Evolutionary conservation across 805 yeast species (phyloP), one percentile per base, ranked within the genome.

Genomic region (Kuraishia piskuri): DNA sequence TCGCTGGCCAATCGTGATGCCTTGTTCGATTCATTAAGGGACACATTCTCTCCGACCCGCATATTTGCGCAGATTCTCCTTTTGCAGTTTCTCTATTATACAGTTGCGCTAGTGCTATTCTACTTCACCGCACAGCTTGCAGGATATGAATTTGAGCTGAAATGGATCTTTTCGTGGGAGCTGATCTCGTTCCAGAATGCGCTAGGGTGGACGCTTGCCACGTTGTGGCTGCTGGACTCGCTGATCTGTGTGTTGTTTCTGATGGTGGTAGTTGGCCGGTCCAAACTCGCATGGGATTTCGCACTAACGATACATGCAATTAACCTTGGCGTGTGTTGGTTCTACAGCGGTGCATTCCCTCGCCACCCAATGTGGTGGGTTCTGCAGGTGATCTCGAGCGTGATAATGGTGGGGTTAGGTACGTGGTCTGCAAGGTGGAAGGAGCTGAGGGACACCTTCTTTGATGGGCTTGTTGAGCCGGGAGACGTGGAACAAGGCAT

Each of bases 281-380:
- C 96, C 46, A 94, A 92, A 66, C 72, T 92, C 50, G 98, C 97
- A 0, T 87, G 96, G 87, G 99, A 92, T 69, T 92, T 94, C 71
- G 97, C 96, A 10, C 64, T 92, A n/a, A 94, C 99, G 0, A 81
- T 92, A 17, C 97, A 94, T 67, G 81, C 86, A 22, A 78, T 94
- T 51, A 86, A 92, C 68, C 68, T 92, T 22, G 52, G 83, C 2
- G 82, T 89, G 2, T 88, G 83, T 0, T 83, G 88, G 82, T 55
- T 80, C 1, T 82, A 81, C 57, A 75, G 88, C 1, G 78, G 81
- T 0, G 74, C 76, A 26, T 78, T 92, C 57, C 99, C 99, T 0
- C 70, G 71, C 17, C 80, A 83, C 36, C 57, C 86, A 5, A 73
- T 84, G 50, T 92, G 98, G 98, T 89, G 97, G 92, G 64, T 80